Conservation (phyloP, 2,329 filamentous ascomycete genomes). For the Chaetoscypha palmicola region DNA sequence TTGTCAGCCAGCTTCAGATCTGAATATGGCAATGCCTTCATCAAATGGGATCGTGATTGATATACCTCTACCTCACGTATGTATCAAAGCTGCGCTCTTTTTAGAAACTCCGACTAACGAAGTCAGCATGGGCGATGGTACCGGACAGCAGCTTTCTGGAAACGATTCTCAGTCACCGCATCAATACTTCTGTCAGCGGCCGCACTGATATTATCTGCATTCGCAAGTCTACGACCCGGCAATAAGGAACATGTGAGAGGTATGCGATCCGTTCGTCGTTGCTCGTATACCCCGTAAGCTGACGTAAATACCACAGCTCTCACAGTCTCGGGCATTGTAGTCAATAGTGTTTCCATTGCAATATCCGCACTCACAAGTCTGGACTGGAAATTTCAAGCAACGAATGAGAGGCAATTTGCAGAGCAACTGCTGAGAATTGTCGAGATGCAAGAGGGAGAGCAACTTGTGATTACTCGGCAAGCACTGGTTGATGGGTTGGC, state of each 20-base stretch:
- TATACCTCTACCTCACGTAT: neutral
- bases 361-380: conserved; percentile 23
- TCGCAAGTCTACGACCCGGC: conserved; percentile 11
- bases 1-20: neutral
- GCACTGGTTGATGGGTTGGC: neutral
- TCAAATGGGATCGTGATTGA: neutral
- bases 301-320: too few species aligned
- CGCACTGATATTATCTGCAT: conserved; percentile 16
- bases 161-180: conserved; percentile 21
- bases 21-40: neutral
- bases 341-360: conserved; percentile 20
- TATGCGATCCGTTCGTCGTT: too few species aligned
- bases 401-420: conserved; percentile 21
- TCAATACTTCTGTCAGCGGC: conserved; percentile 18
- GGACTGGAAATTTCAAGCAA: conserved; percentile 22
- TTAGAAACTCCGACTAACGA: neutral
- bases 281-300: too few species aligned
- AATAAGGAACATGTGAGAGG: too few species aligned
- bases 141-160: conserved; percentile 22
- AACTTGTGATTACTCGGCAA: conserved; percentile 14
- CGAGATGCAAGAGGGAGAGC: conserved; percentile 18
- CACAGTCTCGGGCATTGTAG: conserved; percentile 19
- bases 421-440: conserved; percentile 16
- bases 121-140: conserved; percentile 10
- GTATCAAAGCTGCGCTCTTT: neutral